A percentile compares a stretch with the other conserved stretches of the same genome.
Conservation (phyloP, 805 yeast species). For the Teunomyces kruisii region DNA sequence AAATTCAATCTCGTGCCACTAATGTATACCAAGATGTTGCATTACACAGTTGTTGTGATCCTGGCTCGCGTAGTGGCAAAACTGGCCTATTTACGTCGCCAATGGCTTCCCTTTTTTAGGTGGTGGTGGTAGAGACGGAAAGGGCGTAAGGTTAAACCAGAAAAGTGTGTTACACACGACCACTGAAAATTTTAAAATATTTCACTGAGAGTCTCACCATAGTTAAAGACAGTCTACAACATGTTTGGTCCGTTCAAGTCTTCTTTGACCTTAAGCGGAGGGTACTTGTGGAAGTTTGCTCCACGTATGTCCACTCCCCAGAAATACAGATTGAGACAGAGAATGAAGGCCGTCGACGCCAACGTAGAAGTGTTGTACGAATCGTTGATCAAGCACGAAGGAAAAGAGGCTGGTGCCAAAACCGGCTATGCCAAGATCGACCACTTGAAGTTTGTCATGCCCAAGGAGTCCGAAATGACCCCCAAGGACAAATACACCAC, state of each 20-base stretch:
- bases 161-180: background rate
- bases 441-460: constrained; percentile 46
- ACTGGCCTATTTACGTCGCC: too few relatives aligned
- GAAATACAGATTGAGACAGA: constrained; percentile 78
- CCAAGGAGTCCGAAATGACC: constrained; percentile 78
- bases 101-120: too few relatives aligned
- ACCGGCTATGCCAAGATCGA: constrained; percentile 40
- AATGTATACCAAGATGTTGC: too few relatives aligned
- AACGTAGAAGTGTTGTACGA: constrained; percentile 66
- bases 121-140: background rate
- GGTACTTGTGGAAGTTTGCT: constrained; percentile 65
- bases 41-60: too few relatives aligned
- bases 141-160: too few relatives aligned
- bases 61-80: too few relatives aligned
- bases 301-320: constrained; percentile 68
- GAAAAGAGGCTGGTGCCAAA: constrained; percentile 26
- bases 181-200: constrained; percentile 2
- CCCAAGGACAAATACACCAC: constrained; percentile 85
- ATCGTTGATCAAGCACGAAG: constrained; percentile 20
- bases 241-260: constrained; percentile 78
- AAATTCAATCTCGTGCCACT: too few relatives aligned
- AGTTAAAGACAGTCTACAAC: background rate
- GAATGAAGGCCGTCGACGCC: constrained; percentile 79
- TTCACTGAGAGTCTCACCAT: background rate
- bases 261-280: constrained; percentile 59